Evolutionary conservation across 768 basidiomycete genomes (phyloP).

Genomic region (Pleurotus cornucopiae): DNA sequence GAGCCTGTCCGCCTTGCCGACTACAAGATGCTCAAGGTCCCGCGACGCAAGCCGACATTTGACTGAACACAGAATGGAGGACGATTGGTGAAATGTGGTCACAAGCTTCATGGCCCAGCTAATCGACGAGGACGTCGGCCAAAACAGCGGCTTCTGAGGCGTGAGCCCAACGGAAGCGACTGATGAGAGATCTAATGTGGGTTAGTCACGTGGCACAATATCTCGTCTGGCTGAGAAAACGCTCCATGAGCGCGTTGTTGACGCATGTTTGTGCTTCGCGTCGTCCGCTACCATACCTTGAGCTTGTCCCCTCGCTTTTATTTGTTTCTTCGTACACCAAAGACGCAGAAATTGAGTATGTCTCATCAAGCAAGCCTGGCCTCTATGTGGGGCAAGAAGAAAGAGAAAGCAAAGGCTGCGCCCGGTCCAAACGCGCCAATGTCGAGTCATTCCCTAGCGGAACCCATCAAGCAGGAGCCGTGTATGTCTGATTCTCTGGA

Average conservation of each 20-base stretch:
- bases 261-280: slow-evolving; percentile 5
- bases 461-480: too few species aligned
- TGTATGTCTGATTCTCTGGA: too few species aligned
- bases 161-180: too few species aligned
- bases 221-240: neutral
- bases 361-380: slow-evolving; percentile 77
- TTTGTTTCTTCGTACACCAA: slow-evolving; percentile 80
- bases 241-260: neutral
- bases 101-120: slow-evolving; percentile 47
- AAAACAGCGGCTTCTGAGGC: too few species aligned
- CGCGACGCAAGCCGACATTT: slow-evolving; percentile 58
- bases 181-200: neutral
- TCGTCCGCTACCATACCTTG: neutral
- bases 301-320: slow-evolving; percentile 19
- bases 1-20: slow-evolving; percentile 62
- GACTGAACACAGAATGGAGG: slow-evolving; percentile 65
- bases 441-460: slow-evolving; percentile 20
- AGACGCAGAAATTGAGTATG: slow-evolving; percentile 55
- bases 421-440: slow-evolving; percentile 15
- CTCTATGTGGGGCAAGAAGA: slow-evolving; percentile 67
- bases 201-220: neutral
- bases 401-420: slow-evolving; percentile 17
- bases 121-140: neutral
- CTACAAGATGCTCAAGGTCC: slow-evolving; percentile 58
- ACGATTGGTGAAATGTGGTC: slow-evolving; percentile 72